A percentile compares a stretch with the other conserved stretches of the same genome.
Evolutionary conservation across 2,329 filamentous ascomycete genomes (phyloP).

Genomic region (Hortaea werneckii): DNA sequence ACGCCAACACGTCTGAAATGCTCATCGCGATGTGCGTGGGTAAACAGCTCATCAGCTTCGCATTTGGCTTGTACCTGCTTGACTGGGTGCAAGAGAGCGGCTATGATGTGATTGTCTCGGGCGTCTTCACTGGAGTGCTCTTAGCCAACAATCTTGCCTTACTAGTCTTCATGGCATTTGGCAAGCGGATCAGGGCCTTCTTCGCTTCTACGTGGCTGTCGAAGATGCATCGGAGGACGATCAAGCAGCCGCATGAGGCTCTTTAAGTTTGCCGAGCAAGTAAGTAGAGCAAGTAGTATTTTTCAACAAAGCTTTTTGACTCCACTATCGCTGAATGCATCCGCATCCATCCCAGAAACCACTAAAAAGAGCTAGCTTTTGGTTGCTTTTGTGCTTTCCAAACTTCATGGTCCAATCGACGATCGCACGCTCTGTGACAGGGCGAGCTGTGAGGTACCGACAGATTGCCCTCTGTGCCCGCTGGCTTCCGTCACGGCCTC

Average conservation of each 20-base stretch:
- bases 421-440: no score
- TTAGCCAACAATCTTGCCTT: slow-evolving; percentile 26
- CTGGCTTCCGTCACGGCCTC: slow-evolving; percentile 2
- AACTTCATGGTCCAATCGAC: no score
- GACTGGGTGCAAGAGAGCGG: slow-evolving; percentile 26
- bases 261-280: background rate
- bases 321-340: no score
- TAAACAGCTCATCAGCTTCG: slow-evolving; percentile 29
- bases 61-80: slow-evolving; percentile 24
- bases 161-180: slow-evolving; percentile 26
- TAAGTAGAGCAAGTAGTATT: no score
- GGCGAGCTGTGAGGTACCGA: no score
- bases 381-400: no score
- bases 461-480: no score
- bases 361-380: no score
- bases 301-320: no score
- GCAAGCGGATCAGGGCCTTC: slow-evolving; percentile 25
- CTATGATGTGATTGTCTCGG: slow-evolving; percentile 26
- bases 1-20: slow-evolving; percentile 51
- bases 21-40: slow-evolving; percentile 36
- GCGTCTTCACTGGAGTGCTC: slow-evolving; percentile 26
- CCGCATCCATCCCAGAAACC: no score
- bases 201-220: slow-evolving; percentile 24
- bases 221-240: slow-evolving; percentile 19
- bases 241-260: slow-evolving; percentile 6